These are phyloP conservation scores for Yarrowia bubula DNA, from an alignment of 805 yeast species.

Conservation along the genomic window DNA sequence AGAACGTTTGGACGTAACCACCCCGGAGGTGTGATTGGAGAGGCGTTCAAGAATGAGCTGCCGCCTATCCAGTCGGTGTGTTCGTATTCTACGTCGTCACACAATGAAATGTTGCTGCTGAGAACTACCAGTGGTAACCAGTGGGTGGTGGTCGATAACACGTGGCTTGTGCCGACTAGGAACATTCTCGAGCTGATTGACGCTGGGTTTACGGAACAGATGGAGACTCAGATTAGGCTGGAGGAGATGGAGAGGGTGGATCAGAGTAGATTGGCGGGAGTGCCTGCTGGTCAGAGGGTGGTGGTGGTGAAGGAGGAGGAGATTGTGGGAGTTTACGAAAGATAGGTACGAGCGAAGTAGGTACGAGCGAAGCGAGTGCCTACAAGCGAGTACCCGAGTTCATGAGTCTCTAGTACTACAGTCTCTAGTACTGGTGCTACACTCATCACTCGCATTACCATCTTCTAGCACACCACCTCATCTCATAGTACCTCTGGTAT, in stretches of 20 bases:
- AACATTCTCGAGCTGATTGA: conserved; percentile 17
- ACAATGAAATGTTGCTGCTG: conserved; percentile 24
- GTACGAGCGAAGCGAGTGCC: too few species aligned
- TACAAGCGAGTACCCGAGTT: too few species aligned
- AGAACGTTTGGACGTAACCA: conserved; percentile 66
- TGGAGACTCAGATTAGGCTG: conserved; percentile 11
- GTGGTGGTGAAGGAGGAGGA: conserved; percentile 17
- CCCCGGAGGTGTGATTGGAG: conserved; percentile 91
- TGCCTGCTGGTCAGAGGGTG: conserved; percentile 7
- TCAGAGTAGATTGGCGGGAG: conserved; percentile 9
- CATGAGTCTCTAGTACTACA: too few species aligned
- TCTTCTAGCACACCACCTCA: too few species aligned
- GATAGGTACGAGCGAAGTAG: background rate
- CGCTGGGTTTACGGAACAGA: conserved; percentile 22
- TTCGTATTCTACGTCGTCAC: conserved; percentile 4
- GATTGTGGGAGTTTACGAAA: conserved; percentile 18
- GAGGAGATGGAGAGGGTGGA: conserved; percentile 14
- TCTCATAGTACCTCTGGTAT: too few species aligned
- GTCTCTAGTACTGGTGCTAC: too few species aligned
- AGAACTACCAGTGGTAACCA: conserved; percentile 13
- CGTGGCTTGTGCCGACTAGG: conserved; percentile 21
- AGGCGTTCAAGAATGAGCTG: conserved; percentile 39
- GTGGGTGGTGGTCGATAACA: conserved; percentile 22
- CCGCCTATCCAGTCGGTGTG: conserved; percentile 22
- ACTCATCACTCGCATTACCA: too few species aligned